Percentiles rank a stretch among this genome's conserved stretches.
phyloP scores from a whole-genome alignment of 192 early-diverging fungal genomes.

The Backusella psychrophila region DNA sequence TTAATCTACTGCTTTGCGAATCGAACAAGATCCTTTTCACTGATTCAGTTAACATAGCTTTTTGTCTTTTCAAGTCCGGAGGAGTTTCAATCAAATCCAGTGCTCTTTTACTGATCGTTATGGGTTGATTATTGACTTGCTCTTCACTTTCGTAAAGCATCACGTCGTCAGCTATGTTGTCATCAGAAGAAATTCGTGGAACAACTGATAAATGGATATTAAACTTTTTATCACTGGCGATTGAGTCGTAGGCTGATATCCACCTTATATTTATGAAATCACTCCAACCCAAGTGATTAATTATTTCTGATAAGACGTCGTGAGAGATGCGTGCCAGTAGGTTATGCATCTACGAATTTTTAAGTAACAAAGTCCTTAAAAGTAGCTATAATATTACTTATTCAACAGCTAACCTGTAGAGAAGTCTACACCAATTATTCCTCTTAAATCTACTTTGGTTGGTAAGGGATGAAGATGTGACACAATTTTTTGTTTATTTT shows the following conservation, averaged over 20 bases:
- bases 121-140: background rate
- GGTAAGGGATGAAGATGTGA: too few species aligned
- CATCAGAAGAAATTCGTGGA: background rate
- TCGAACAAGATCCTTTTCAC: background rate
- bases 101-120: background rate
- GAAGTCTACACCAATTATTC: too few species aligned
- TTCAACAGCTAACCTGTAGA: too few species aligned
- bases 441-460: too few species aligned
- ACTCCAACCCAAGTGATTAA: too few species aligned
- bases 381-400: too few species aligned
- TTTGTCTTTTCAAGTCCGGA: background rate
- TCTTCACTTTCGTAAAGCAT: background rate
- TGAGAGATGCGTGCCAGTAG: too few species aligned
- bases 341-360: too few species aligned
- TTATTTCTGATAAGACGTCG: too few species aligned
- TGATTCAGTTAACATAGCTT: background rate
- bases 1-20: background rate
- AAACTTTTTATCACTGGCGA: background rate
- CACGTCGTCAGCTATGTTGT: background rate
- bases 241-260: background rate
- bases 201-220: background rate
- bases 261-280: too few species aligned
- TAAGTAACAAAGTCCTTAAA: too few species aligned
- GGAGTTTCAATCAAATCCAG: background rate
- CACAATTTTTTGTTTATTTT: too few species aligned